Evolutionary conservation across 148 eudicot genomes (phyloP).

Genomic region (Rheum nobile): DNA sequence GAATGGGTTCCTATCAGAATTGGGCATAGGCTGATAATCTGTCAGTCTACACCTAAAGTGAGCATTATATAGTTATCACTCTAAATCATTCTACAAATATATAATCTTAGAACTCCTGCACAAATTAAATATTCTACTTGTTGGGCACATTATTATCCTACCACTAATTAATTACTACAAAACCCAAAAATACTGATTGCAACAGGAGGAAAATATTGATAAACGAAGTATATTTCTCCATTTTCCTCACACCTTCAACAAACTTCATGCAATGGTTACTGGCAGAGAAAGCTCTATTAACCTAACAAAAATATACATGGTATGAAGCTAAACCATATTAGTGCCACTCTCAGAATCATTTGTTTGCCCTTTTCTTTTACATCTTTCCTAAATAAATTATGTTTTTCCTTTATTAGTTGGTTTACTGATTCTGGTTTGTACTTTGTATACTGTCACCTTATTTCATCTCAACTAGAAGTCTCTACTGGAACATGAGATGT

Average conservation of each 20-base stretch:
- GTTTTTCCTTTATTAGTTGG: background rate
- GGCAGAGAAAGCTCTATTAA: background rate
- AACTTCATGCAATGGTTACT: background rate
- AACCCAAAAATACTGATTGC: background rate
- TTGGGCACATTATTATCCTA: background rate
- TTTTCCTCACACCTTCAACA: background rate
- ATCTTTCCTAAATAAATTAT: background rate
- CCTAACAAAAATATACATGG: background rate
- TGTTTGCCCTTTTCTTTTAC: background rate
- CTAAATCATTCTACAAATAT: background rate
- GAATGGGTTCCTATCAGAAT: background rate
- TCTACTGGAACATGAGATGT: background rate
- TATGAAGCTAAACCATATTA: background rate
- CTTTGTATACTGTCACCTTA: background rate
- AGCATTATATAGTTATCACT: background rate
- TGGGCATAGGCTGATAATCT: background rate
- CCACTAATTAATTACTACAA: background rate
- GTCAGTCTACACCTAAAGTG: background rate
- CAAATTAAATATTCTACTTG: background rate
- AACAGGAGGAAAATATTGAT: background rate
- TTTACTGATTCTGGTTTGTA: background rate
- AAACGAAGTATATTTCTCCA: background rate
- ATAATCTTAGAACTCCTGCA: background rate
- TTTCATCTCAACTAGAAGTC: background rate
- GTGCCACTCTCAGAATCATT: background rate